phyloP scores from a whole-genome alignment of 108 stramenopile species.

The Seminavis robusta region DNA sequence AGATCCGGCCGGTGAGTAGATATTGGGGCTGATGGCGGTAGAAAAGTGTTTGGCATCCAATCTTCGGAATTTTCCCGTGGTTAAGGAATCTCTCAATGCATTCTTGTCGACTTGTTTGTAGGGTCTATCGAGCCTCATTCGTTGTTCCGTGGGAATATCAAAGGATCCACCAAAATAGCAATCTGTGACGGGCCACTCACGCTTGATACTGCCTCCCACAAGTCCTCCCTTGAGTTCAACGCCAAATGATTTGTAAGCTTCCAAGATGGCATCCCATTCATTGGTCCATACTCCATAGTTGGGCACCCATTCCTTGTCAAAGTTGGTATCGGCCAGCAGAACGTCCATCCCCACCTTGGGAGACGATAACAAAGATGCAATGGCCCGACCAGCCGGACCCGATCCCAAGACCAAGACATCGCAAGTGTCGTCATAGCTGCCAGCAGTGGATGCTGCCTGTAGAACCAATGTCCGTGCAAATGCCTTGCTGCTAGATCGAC shows the following conservation, averaged over 20 bases:
- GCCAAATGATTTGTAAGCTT: constrained; percentile 31
- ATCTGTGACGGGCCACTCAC: constrained; percentile 84
- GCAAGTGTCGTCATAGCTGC: constrained; percentile 58
- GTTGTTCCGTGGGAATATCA: constrained; percentile 67
- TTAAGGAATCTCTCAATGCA: constrained; percentile 54
- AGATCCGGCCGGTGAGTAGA: constrained; percentile 67
- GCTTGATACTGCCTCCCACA: constrained; percentile 46
- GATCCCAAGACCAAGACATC: constrained; percentile 80
- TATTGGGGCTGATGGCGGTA: constrained; percentile 63
- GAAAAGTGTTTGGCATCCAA: constrained; percentile 66
- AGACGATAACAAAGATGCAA: constrained; percentile 65
- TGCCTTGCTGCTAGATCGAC: too few relatives aligned
- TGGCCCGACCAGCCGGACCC: constrained; percentile 75
- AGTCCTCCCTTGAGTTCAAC: constrained; percentile 36
- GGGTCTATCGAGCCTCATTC: constrained; percentile 71
- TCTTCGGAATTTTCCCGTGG: constrained; percentile 44
- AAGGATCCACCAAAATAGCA: constrained; percentile 93
- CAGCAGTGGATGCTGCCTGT: too few relatives aligned
- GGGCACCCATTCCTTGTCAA: constrained; percentile 75
- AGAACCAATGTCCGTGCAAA: too few relatives aligned
- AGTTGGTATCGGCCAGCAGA: constrained; percentile 74
- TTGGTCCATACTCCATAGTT: constrained; percentile 95
- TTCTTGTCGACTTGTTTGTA: constrained; percentile 82
- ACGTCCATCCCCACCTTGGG: constrained; percentile 43
- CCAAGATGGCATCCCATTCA: constrained; percentile 85